Conservation (phyloP, 2,329 filamentous ascomycete genomes). For the Polychaeton citri region DNA sequence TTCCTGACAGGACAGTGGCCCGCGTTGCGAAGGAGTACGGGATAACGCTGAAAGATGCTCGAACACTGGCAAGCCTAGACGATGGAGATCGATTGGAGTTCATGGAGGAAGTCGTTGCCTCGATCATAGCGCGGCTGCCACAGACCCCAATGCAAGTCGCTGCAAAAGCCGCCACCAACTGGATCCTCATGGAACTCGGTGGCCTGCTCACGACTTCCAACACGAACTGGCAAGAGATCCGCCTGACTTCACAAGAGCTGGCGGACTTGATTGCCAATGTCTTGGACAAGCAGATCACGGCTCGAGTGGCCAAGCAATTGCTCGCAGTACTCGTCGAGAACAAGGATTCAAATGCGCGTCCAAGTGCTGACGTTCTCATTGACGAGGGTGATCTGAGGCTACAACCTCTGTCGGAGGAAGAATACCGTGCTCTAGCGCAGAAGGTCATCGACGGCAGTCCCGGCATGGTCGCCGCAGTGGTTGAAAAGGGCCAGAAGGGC, state of each 20-base stretch:
- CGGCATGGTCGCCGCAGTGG: conserved; percentile 46
- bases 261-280: conserved; percentile 31
- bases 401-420: conserved; percentile 39
- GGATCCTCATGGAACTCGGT: conserved; percentile 41
- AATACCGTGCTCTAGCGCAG: conserved; percentile 43
- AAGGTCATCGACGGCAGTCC: conserved; percentile 41
- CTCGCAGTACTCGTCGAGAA: conserved; percentile 43
- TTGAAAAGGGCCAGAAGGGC: conserved; percentile 45
- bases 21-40: conserved; percentile 44
- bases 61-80: conserved; percentile 64
- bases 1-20: conserved; percentile 54
- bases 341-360: conserved; percentile 16
- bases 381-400: conserved; percentile 43
- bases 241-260: conserved; percentile 26
- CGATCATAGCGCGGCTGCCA: conserved; percentile 23
- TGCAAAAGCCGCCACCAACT: conserved; percentile 43
- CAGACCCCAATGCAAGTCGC: conserved; percentile 3
- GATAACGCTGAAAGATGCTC: conserved; percentile 68
- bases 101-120: conserved; percentile 54
- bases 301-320: conserved; percentile 47
- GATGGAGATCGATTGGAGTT: conserved; percentile 70
- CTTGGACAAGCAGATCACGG: conserved; percentile 31
- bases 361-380: conserved; percentile 39
- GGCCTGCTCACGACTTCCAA: conserved; percentile 27
- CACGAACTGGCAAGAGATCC: conserved; percentile 27